Evolutionary conservation across 2,329 filamentous ascomycete genomes (phyloP).

Genomic region (Verticillium nonalfalfae): DNA sequence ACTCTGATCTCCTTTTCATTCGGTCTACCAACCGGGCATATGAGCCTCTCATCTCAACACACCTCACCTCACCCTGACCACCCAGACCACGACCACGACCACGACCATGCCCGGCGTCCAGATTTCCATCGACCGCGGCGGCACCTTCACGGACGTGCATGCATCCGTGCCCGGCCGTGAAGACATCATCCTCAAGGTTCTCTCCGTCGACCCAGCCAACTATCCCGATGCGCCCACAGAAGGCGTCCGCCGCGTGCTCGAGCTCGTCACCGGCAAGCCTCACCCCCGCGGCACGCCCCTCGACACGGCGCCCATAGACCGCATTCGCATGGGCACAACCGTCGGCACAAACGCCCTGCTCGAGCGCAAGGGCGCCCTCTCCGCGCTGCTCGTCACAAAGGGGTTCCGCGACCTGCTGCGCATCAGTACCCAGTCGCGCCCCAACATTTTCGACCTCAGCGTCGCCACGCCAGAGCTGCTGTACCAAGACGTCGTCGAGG

Average conservation of each 20-base stretch:
- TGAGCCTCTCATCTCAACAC: neutral
- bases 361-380: slow-evolving; percentile 66
- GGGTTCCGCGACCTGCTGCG: slow-evolving; percentile 67
- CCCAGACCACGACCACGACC: neutral
- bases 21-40: neutral
- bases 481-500: slow-evolving; percentile 65
- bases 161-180: slow-evolving; percentile 60
- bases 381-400: slow-evolving; percentile 64
- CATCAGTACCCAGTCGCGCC: slow-evolving; percentile 69
- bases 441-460: slow-evolving; percentile 67
- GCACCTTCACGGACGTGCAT: slow-evolving; percentile 65
- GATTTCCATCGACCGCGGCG: slow-evolving; percentile 20
- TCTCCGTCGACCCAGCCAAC: slow-evolving; percentile 66
- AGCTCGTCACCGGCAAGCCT: slow-evolving; percentile 21
- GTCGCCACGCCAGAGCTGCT: slow-evolving; percentile 63
- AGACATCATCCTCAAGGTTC: slow-evolving; percentile 64
- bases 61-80: neutral
- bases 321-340: slow-evolving; percentile 75
- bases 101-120: neutral
- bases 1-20: neutral
- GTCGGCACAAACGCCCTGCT: slow-evolving; percentile 73
- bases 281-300: slow-evolving; percentile 25
- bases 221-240: slow-evolving; percentile 70
- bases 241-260: slow-evolving; percentile 51
- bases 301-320: slow-evolving; percentile 40